These are phyloP conservation scores for Exidia glandulosa DNA, from an alignment of 768 basidiomycete species.

Conservation along the genomic window DNA sequence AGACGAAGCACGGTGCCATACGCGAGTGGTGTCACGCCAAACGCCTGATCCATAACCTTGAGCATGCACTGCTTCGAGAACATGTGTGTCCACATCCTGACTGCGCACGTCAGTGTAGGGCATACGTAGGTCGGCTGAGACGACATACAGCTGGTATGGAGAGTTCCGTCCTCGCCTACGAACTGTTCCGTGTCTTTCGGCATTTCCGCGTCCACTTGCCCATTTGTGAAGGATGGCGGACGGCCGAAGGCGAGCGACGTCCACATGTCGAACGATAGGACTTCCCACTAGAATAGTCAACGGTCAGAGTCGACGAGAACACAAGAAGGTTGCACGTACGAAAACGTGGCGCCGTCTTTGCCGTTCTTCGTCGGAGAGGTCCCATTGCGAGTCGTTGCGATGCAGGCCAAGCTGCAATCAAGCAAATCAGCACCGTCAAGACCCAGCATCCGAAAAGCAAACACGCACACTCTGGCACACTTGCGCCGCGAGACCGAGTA, in stretches of 20 bases:
- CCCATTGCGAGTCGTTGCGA: background rate
- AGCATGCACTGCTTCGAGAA: constrained; percentile 65
- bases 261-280: background rate
- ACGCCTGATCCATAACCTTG: constrained; percentile 58
- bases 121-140: constrained; percentile 3
- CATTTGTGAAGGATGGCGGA: constrained; percentile 52
- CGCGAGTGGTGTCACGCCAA: constrained; percentile 58
- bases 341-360: background rate
- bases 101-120: constrained; percentile 41
- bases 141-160: constrained; percentile 37
- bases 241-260: constrained; percentile 31
- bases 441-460: background rate
- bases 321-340: background rate
- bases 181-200: constrained; percentile 38
- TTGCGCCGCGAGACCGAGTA: background rate
- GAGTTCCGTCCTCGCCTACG: constrained; percentile 32
- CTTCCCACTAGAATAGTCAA: background rate
- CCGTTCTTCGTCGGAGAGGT: background rate
- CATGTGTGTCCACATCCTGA: constrained; percentile 58
- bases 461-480: background rate
- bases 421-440: background rate
- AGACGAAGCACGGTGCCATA: constrained; percentile 56
- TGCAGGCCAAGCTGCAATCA: background rate
- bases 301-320: background rate
- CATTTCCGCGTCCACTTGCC: constrained; percentile 58